These are phyloP conservation scores for Erigeron canadensis DNA, from an alignment of 129 eudicot species.

Conservation along the genomic window DNA sequence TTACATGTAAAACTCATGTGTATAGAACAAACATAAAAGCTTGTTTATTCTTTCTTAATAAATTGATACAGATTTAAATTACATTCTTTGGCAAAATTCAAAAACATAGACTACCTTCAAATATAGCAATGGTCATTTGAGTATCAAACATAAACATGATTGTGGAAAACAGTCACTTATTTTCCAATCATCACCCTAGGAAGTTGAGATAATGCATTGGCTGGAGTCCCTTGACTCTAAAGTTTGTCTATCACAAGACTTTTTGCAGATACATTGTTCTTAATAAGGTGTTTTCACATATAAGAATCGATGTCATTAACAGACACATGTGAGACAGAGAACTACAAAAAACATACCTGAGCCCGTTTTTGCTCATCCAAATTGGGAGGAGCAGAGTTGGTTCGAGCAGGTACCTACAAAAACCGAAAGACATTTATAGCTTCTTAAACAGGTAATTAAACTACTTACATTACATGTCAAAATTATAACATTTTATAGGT, in stretches of 20 bases:
- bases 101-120: background rate
- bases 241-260: background rate
- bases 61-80: background rate
- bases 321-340: background rate
- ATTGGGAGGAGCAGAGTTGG: constrained; percentile 91
- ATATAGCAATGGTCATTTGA: background rate
- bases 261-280: background rate
- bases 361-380: constrained; percentile 83
- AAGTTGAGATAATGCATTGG: background rate
- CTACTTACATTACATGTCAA: background rate
- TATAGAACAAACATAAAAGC: background rate
- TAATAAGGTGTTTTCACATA: background rate
- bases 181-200: background rate
- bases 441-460: background rate
- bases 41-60: background rate
- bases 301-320: background rate
- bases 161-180: background rate
- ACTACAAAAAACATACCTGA: constrained; percentile 54
- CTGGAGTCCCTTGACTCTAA: background rate
- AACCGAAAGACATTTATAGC: background rate
- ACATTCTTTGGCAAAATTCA: background rate
- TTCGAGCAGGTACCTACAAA: constrained; percentile 83
- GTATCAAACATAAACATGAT: background rate
- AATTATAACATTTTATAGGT: constrained; percentile 12
- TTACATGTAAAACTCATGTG: background rate